These are phyloP conservation scores for Agaricus subrufescens DNA, from an alignment of 768 basidiomycete species.

Conservation along the genomic window DNA sequence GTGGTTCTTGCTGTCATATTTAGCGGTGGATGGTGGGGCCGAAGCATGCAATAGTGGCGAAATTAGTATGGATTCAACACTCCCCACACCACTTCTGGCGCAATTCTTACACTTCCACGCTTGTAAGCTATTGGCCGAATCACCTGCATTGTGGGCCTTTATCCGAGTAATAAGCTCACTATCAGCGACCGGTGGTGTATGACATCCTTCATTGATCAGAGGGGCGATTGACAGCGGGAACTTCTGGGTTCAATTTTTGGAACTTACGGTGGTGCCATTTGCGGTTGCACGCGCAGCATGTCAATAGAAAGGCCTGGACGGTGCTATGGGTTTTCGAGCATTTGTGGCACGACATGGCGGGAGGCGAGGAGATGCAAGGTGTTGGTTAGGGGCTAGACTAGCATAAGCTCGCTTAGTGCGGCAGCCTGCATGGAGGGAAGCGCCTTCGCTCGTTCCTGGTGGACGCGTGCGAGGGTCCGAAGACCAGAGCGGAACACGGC, in stretches of 20 bases:
- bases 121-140: conserved; percentile 12
- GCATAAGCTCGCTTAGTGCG: no score
- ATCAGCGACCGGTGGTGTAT: conserved; percentile 29
- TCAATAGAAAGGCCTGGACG: conserved; percentile 27
- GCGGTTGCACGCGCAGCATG: conserved; percentile 23
- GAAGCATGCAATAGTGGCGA: background rate
- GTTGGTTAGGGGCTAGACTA: no score
- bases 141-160: conserved; percentile 14
- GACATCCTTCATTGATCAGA: conserved; percentile 24
- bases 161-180: conserved; percentile 25
- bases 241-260: background rate
- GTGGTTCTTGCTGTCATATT: background rate
- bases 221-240: background rate
- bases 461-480: no score
- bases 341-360: conserved; percentile 15
- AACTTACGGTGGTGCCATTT: conserved; percentile 34
- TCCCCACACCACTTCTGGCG: background rate
- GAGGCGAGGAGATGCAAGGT: background rate
- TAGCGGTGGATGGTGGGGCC: background rate
- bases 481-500: background rate
- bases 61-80: background rate
- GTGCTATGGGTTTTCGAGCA: conserved; percentile 20
- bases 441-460: no score
- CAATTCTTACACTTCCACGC: conserved; percentile 21
- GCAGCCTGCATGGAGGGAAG: no score